Percentiles rank a stretch among this genome's conserved stretches.
phyloP scores from a whole-genome alignment of 169 alveolate species.

The Eimeria sp. region DNA sequence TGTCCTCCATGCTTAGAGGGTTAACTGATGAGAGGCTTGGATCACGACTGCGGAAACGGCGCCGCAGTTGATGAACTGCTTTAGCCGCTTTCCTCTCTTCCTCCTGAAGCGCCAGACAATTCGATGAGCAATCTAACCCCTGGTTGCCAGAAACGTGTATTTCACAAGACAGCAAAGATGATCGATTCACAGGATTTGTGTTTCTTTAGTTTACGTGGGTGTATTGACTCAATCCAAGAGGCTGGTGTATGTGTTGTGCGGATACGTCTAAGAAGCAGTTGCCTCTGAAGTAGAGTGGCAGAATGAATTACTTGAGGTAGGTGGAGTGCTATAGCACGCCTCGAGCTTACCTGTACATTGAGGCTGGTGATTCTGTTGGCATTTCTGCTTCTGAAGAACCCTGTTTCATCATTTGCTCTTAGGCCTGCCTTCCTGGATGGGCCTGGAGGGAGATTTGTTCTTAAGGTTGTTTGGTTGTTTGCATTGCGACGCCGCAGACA shows the following conservation, averaged over 20 bases:
- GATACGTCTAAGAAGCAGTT: not conserved
- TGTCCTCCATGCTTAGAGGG: not conserved
- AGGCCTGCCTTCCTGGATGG: conserved; percentile 6
- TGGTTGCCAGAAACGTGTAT: not conserved
- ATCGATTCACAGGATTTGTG: too few relatives aligned
- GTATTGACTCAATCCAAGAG: too few relatives aligned
- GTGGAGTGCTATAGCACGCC: not conserved
- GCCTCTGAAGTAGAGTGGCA: not conserved
- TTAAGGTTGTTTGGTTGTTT: not conserved
- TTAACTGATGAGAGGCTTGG: not conserved
- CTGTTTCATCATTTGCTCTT: not conserved
- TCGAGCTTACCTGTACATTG: conserved; percentile 3
- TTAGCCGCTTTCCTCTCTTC: conserved; percentile 27
- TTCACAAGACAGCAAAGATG: not conserved
- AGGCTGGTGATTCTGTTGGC: not conserved
- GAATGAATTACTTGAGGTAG: not conserved
- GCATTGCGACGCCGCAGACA: not conserved
- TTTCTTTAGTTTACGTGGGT: not conserved
- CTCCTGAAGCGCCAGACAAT: conserved; percentile 6
- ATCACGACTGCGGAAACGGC: not conserved
- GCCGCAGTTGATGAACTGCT: conserved; percentile 50
- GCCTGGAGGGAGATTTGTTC: not conserved
- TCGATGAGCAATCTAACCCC: not conserved
- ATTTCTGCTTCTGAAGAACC: not conserved
- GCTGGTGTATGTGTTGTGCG: not conserved